phyloP scores from a whole-genome alignment of 352 stramenopile genomes.

The Peronospora tabacina region DNA sequence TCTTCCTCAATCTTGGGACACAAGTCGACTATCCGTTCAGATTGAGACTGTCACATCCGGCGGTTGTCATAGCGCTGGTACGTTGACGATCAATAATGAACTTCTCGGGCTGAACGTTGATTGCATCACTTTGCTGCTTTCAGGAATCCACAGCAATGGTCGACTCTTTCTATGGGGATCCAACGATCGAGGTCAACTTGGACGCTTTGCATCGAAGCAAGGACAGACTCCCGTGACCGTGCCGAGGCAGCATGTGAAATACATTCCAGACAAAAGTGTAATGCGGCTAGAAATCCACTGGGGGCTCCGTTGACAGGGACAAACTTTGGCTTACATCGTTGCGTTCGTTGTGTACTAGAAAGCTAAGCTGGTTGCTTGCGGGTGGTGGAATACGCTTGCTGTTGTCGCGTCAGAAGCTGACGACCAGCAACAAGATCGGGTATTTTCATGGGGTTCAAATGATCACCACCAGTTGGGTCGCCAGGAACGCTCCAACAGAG shows the following conservation, averaged over 20 bases:
- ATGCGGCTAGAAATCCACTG: background rate
- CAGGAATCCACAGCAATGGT: conserved; percentile 25
- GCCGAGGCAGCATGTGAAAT: conserved; percentile 4
- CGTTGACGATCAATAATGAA: background rate
- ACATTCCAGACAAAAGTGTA: conserved; percentile 15
- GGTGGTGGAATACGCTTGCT: conserved; percentile 64
- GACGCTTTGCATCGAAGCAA: conserved; percentile 4
- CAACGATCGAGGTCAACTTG: conserved; percentile 50
- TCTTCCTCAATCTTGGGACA: conserved; percentile 39
- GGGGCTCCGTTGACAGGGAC: background rate
- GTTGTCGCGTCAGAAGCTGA: conserved; percentile 17
- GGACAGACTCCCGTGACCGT: conserved; percentile 6
- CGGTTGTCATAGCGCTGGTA: conserved; percentile 69
- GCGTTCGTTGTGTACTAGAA: conserved; percentile 12
- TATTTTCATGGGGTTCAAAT: conserved; percentile 57
- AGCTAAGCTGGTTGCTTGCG: conserved; percentile 45
- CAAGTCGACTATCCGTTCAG: conserved; percentile 15
- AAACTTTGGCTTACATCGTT: background rate
- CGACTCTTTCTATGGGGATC: conserved; percentile 65
- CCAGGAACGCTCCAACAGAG: background rate
- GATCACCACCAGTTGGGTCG: conserved; percentile 43
- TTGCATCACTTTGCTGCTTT: background rate
- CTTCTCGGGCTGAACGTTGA: background rate
- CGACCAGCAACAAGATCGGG: conserved; percentile 10
- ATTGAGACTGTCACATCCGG: conserved; percentile 39